Evolutionary conservation across 2,329 filamentous ascomycete species (phyloP), one percentile per base, ranked within the genome.

Genomic region (Zasmidium angulare): DNA sequence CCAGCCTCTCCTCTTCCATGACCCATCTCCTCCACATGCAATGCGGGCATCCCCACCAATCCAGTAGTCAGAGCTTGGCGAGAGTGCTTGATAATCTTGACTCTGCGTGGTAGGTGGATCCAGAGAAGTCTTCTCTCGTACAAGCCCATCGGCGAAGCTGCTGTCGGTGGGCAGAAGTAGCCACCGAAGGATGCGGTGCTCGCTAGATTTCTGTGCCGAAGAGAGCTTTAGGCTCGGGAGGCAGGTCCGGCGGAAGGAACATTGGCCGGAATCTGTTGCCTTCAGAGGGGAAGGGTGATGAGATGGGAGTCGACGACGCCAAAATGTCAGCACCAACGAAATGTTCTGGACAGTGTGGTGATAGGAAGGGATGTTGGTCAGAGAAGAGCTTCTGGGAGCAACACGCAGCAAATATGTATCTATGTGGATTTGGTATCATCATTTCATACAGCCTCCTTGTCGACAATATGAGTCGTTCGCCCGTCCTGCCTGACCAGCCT

Each of bases 371-470:
- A 46, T 31, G 1, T 21, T 14, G 51, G 3, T 19, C 31, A 19
- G n/a, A 22, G 40, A 7, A 19, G n/a, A 26, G 22, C 17, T 24
- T n/a, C n/a, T n/a, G n/a, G n/a, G 11, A 36, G 46, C 14, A 10
- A 36, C 26, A 24, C 48, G 43, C 47, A 50, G 29, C 31, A 22
- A 46, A 49, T 24, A 23, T 57, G 47, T 52, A 48, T 49, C 24
- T 43, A 7, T 43, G n/a, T 48, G 50, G 49, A 24, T 56, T 49
- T 56, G 23, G 47, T 52, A n/a, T 52, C 55, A 52, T 57, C 4
- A 51, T 51, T 51, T 56, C 53, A 50, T 56, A 56, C 55, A 57
- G 21, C 29, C 55, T 50, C 54, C 55, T 47, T 22, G 22, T 43
- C 43, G 43, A 48, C n/a, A 21, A 26, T 40, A 12, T 26, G 14